These are phyloP conservation scores for Haplosporangium sp. DNA, from an alignment of 371 early-diverging fungal genomes.

Conservation along the genomic window DNA sequence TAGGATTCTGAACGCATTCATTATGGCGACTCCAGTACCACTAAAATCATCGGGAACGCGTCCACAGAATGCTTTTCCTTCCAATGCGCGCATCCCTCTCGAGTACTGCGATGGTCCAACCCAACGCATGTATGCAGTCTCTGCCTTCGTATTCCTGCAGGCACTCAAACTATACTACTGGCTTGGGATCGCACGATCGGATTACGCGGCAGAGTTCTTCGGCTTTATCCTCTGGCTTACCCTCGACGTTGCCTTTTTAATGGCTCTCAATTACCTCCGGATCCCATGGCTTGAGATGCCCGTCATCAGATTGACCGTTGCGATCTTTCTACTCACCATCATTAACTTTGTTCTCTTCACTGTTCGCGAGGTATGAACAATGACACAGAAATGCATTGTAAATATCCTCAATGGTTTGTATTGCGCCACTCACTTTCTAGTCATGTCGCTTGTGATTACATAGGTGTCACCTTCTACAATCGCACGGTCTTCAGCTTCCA, in stretches of 20 bases:
- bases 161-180: conserved; percentile 43
- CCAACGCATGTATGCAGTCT: conserved; percentile 43
- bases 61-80: conserved; percentile 30
- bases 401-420: background rate
- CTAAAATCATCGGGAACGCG: conserved; percentile 36
- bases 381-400: background rate
- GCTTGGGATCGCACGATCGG: conserved; percentile 33
- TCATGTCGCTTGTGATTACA: too few species aligned
- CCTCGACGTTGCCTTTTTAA: conserved; percentile 36
- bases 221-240: conserved; percentile 47
- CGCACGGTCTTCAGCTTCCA: conserved; percentile 29
- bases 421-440: background rate
- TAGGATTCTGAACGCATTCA: background rate
- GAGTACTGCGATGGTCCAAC: conserved; percentile 53
- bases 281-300: conserved; percentile 53
- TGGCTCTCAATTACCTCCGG: conserved; percentile 42
- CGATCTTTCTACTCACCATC: conserved; percentile 32
- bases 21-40: conserved; percentile 27
- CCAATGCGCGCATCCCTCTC: conserved; percentile 45
- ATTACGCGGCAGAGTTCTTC: conserved; percentile 52
- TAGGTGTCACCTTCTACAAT: conserved; percentile 37
- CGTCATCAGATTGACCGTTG: conserved; percentile 30
- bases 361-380: conserved; percentile 32
- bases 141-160: conserved; percentile 40
- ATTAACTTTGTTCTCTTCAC: conserved; percentile 50